These are phyloP conservation scores for Lactifluus hygrophoroides DNA, from an alignment of 768 basidiomycete genomes.

Conservation along the genomic window DNA sequence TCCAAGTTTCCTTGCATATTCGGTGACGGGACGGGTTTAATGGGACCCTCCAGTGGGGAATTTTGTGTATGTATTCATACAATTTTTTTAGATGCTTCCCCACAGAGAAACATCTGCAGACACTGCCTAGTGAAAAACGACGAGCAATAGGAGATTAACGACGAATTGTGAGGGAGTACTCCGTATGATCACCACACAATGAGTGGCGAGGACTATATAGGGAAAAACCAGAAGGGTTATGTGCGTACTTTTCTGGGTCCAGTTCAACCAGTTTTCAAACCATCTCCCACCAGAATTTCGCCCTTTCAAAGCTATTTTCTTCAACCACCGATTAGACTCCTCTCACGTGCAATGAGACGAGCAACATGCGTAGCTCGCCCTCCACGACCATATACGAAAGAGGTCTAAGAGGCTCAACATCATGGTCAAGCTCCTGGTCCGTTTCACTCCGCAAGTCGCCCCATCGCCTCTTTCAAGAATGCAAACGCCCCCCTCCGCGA, in stretches of 20 bases:
- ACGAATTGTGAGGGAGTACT: slow-evolving; percentile 73
- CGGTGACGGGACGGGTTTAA: slow-evolving; percentile 83
- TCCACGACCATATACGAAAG: slow-evolving; percentile 10
- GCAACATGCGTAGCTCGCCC: not conserved
- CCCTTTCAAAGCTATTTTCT: slow-evolving; percentile 39
- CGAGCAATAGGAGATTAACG: slow-evolving; percentile 94
- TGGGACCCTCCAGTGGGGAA: slow-evolving; percentile 90
- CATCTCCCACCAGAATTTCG: slow-evolving; percentile 46
- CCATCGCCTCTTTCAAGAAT: not conserved
- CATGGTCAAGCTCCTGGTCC: slow-evolving; percentile 2
- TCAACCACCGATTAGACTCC: slow-evolving; percentile 22
- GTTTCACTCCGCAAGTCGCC: slow-evolving; percentile 1
- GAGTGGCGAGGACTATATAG: slow-evolving; percentile 85
- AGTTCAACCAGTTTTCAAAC: slow-evolving; percentile 8
- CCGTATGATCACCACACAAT: slow-evolving; percentile 95
- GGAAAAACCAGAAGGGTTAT: slow-evolving; percentile 86
- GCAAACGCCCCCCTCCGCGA: slow-evolving; percentile 6
- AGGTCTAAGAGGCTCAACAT: not conserved
- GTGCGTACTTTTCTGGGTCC: slow-evolving; percentile 29
- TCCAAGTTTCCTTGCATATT: slow-evolving; percentile 68
- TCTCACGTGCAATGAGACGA: not conserved
- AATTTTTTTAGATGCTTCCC: slow-evolving; percentile 13
- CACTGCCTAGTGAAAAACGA: slow-evolving; percentile 78
- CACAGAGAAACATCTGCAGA: slow-evolving; percentile 32
- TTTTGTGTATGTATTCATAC: slow-evolving; percentile 56